Conservation (phyloP, 805 yeast species). For the Myxozyma kluyveri region DNA sequence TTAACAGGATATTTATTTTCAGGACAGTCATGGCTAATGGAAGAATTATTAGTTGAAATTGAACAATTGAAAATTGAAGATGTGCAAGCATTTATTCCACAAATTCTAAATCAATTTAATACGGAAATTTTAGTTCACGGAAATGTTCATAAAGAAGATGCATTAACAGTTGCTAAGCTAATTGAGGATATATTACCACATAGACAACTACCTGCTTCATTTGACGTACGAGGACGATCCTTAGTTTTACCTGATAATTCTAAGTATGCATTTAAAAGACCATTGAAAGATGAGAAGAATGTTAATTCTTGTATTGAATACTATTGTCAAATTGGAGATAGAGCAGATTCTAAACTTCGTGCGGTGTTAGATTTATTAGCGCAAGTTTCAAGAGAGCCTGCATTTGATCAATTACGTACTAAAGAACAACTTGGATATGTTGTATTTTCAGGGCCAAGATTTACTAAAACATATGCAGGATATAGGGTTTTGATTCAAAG, state of each 20-base stretch:
- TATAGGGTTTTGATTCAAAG: slow-evolving; percentile 77
- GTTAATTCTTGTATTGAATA: slow-evolving; percentile 83
- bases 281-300: slow-evolving; percentile 63
- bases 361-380: slow-evolving; percentile 63
- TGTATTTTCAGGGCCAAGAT: slow-evolving; percentile 73
- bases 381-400: slow-evolving; percentile 79
- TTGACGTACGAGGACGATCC: slow-evolving; percentile 45
- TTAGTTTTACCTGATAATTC: slow-evolving; percentile 40
- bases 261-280: slow-evolving; percentile 43
- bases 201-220: slow-evolving; percentile 45
- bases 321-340: slow-evolving; percentile 62
- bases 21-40: slow-evolving; percentile 65
- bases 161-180: slow-evolving; percentile 48
- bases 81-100: slow-evolving; percentile 50
- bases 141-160: slow-evolving; percentile 57
- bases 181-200: slow-evolving; percentile 44
- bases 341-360: slow-evolving; percentile 45
- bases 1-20: slow-evolving; percentile 63
- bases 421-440: slow-evolving; percentile 94
- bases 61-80: slow-evolving; percentile 48
- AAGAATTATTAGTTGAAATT: slow-evolving; percentile 56
- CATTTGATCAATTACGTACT: slow-evolving; percentile 84
- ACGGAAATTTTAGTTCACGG: slow-evolving; percentile 77
- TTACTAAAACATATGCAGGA: slow-evolving; percentile 69
- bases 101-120: slow-evolving; percentile 58